Conservation (phyloP, 2,329 filamentous ascomycete genomes). For the Fusarium illudens region DNA sequence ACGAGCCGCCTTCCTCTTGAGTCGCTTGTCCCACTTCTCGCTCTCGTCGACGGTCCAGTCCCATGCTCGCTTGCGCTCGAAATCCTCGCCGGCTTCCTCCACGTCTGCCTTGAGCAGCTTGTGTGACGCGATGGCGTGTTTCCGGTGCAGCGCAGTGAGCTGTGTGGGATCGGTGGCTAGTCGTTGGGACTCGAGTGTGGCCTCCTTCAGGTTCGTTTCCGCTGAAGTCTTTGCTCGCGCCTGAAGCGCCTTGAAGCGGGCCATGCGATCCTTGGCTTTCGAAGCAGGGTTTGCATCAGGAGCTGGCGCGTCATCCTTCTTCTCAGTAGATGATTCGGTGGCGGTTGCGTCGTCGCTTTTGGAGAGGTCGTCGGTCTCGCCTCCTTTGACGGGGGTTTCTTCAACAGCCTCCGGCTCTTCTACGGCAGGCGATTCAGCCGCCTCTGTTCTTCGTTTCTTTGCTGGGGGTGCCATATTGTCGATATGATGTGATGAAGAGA, state of each 20-base stretch:
- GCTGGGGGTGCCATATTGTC: constrained; percentile 41
- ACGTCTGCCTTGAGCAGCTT: constrained; percentile 94
- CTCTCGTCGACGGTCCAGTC: constrained; percentile 97
- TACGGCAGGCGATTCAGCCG: neutral
- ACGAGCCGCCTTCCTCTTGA: constrained; percentile 84
- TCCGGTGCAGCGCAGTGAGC: constrained; percentile 80
- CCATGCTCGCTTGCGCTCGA: constrained; percentile 97
- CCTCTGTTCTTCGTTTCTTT: constrained; percentile 41
- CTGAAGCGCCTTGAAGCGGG: constrained; percentile 87
- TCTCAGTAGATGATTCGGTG: constrained; percentile 20
- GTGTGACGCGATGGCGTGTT: constrained; percentile 86
- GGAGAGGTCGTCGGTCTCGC: neutral
- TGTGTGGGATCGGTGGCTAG: constrained; percentile 79
- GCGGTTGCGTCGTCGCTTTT: constrained; percentile 7
- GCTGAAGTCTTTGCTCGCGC: constrained; percentile 78
- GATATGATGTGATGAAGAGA: constrained; percentile 1
- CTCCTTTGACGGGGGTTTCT: neutral
- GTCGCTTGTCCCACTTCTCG: constrained; percentile 90
- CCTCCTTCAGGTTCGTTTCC: constrained; percentile 82
- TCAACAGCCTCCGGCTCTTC: neutral
- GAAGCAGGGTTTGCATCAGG: constrained; percentile 45
- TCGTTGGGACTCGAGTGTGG: constrained; percentile 82
- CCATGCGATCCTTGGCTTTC: constrained; percentile 72
- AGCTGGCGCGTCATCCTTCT: constrained; percentile 25
- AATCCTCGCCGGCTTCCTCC: constrained; percentile 85